phyloP scores from a whole-genome alignment of 768 basidiomycete genomes.

The Piloderma croceum region DNA sequence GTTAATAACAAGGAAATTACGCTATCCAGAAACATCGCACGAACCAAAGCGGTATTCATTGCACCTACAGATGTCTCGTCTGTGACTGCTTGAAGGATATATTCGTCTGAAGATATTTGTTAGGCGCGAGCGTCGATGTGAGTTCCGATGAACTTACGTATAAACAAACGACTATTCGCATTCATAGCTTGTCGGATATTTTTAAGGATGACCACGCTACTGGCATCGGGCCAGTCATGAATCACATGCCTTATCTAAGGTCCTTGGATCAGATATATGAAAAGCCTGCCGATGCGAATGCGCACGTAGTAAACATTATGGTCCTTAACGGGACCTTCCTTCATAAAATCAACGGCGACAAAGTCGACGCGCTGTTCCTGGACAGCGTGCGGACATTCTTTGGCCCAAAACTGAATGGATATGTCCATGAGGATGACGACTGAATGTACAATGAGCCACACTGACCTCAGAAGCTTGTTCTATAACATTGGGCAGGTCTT shows the following conservation, averaged over 20 bases:
- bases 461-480: conserved; percentile 16
- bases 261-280: not conserved
- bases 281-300: not conserved
- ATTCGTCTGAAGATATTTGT: not conserved
- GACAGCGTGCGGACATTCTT: conserved; percentile 20
- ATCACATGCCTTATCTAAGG: conserved; percentile 18
- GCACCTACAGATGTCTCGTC: not conserved
- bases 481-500: conserved; percentile 25
- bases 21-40: not conserved
- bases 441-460: not conserved
- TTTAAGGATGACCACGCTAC: conserved; percentile 20
- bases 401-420: conserved; percentile 19
- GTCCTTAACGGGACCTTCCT: conserved; percentile 19
- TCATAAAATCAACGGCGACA: conserved; percentile 25
- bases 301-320: conserved; percentile 30
- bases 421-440: not conserved
- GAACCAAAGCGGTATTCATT: not conserved
- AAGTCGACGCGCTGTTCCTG: conserved; percentile 23
- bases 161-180: conserved; percentile 25
- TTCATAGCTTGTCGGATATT: conserved; percentile 26
- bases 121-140: not conserved
- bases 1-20: not conserved
- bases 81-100: not conserved
- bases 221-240: conserved; percentile 30
- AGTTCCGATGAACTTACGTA: conserved; percentile 18